Evolutionary conservation across 495 filamentous ascomycete species (phyloP).

Genomic region (Lasiosphaeria miniovina): DNA sequence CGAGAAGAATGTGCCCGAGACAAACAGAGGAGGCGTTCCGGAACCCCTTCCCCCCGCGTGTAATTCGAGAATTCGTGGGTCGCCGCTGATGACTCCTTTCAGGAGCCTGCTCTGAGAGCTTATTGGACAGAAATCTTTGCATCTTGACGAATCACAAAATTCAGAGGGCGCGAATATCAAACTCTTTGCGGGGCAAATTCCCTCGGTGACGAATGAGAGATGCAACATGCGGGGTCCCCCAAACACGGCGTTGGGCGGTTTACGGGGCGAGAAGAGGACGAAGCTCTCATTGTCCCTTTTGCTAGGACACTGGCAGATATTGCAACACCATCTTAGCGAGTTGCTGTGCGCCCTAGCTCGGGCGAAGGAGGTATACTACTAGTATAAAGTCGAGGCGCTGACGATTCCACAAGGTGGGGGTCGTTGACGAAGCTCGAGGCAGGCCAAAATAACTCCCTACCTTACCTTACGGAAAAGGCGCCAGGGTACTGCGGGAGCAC

Average conservation of each 20-base stretch:
- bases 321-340: slow-evolving; percentile 8
- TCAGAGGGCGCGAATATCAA: not conserved
- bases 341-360: slow-evolving; percentile 15
- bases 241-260: slow-evolving; percentile 24
- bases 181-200: slow-evolving; percentile 10
- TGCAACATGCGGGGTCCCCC: slow-evolving; percentile 14
- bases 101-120: not conserved
- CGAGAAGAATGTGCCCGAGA: not conserved
- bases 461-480: no score
- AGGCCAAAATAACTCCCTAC: no score
- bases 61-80: not conserved
- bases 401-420: no score
- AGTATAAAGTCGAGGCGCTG: not conserved
- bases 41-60: not conserved
- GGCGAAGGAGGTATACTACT: not conserved
- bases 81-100: not conserved
- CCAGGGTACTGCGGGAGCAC: no score
- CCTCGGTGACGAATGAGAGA: slow-evolving; percentile 22
- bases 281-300: not conserved
- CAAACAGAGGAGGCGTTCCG: not conserved
- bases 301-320: slow-evolving; percentile 11
- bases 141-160: slow-evolving; percentile 29
- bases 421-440: no score
- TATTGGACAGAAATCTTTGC: slow-evolving; percentile 25
- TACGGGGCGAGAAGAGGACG: slow-evolving; percentile 11